phyloP scores from a whole-genome alignment of 2,329 filamentous ascomycete species.

The Aspergillus fumigatiaffinis region DNA sequence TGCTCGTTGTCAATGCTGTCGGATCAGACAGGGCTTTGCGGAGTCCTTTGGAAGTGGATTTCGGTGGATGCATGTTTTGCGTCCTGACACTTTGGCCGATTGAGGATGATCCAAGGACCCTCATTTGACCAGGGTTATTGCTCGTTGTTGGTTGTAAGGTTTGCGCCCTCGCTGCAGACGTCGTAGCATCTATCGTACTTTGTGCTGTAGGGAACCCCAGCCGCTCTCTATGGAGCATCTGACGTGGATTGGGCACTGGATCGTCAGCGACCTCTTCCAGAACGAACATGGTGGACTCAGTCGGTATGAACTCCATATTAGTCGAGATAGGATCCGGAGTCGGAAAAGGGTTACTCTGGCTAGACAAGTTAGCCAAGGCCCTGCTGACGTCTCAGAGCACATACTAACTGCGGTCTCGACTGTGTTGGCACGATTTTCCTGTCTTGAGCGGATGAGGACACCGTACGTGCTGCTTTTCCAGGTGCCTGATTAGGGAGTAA shows the following conservation, averaged over 20 bases:
- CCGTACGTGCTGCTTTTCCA: conserved; percentile 8
- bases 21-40: conserved; percentile 37
- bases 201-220: neutral
- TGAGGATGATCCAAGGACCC: neutral
- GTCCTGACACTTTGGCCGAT: neutral
- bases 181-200: neutral
- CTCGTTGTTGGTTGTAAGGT: neutral
- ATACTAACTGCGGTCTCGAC: conserved; percentile 27
- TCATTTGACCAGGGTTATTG: neutral
- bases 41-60: conserved; percentile 12
- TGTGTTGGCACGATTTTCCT: neutral
- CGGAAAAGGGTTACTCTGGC: conserved; percentile 1
- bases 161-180: neutral
- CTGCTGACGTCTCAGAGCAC: conserved; percentile 5
- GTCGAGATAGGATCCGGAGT: conserved; percentile 5
- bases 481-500: conserved; percentile 25
- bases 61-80: neutral
- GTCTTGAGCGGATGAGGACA: conserved; percentile 3
- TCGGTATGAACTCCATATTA: conserved; percentile 25
- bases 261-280: conserved; percentile 22
- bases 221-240: neutral
- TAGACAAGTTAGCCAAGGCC: conserved; percentile 8
- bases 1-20: conserved; percentile 21
- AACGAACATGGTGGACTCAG: conserved; percentile 25
- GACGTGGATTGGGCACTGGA: neutral